phyloP scores from a whole-genome alignment of 176 grass and related monocot species.

The Cenchrus fungigraminus region DNA sequence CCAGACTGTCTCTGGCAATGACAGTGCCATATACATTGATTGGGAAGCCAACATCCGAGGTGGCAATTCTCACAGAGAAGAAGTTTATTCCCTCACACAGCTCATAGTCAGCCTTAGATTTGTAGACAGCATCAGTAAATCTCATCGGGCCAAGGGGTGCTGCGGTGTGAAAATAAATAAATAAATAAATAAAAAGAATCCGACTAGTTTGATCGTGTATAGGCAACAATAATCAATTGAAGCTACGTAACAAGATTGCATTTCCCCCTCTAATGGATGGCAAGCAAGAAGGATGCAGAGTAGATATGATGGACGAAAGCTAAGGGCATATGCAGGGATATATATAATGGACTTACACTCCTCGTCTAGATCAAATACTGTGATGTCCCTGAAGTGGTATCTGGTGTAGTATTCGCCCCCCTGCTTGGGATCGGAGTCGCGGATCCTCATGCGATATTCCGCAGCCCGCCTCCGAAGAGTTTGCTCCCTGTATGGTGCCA shows the following conservation, averaged over 20 bases:
- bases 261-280: background rate
- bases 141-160: background rate
- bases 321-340: background rate
- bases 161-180: background rate
- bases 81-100: background rate
- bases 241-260: background rate
- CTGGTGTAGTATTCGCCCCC: background rate
- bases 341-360: background rate
- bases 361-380: background rate
- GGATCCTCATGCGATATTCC: background rate
- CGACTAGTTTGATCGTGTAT: background rate
- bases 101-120: background rate
- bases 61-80: background rate
- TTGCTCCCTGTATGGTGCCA: background rate
- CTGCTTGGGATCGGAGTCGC: slow-evolving; percentile 6
- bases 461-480: background rate
- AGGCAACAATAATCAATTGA: background rate
- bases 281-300: background rate
- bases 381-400: background rate
- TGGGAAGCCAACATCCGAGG: background rate
- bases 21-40: background rate
- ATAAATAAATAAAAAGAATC: background rate
- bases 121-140: background rate
- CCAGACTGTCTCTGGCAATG: background rate
- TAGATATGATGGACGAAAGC: background rate